phyloP scores from a whole-genome alignment of 2,329 filamentous ascomycete genomes.

The Fusarium irregulare region DNA sequence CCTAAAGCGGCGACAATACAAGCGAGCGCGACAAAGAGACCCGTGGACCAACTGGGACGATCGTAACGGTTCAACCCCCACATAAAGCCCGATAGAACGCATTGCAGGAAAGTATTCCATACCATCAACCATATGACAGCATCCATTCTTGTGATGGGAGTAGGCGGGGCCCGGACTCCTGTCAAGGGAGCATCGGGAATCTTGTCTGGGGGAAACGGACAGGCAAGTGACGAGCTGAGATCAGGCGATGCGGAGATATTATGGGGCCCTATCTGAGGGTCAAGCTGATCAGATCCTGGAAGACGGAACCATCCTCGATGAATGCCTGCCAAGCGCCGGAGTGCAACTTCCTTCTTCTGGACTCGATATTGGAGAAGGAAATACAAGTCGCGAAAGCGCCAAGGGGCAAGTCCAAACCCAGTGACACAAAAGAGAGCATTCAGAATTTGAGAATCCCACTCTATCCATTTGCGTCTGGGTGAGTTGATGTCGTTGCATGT shows the following conservation, averaged over 20 bases:
- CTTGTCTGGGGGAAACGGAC: constrained; percentile 73
- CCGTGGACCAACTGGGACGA: constrained; percentile 83
- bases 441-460: constrained; percentile 81
- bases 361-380: constrained; percentile 75
- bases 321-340: constrained; percentile 78
- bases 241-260: constrained; percentile 60
- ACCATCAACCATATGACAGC: constrained; percentile 83
- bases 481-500: constrained; percentile 79
- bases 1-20: constrained; percentile 75
- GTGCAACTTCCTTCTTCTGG: constrained; percentile 61
- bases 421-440: constrained; percentile 90
- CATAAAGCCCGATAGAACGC: constrained; percentile 81
- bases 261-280: constrained; percentile 63
- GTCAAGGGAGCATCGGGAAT: constrained; percentile 77
- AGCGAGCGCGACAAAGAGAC: constrained; percentile 79
- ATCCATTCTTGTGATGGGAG: constrained; percentile 79
- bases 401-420: constrained; percentile 84
- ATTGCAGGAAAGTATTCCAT: constrained; percentile 82
- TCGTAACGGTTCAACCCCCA: constrained; percentile 80
- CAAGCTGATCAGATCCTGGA: constrained; percentile 70
- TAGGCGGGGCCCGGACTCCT: constrained; percentile 74
- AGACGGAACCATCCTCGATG: constrained; percentile 82
- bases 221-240: constrained; percentile 40
- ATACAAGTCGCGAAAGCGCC: constrained; percentile 84
- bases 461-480: constrained; percentile 84